A percentile compares a stretch with the other conserved stretches of the same genome.
Conservation (phyloP, 345 rosid species). For the Boechera stricta region DNA sequence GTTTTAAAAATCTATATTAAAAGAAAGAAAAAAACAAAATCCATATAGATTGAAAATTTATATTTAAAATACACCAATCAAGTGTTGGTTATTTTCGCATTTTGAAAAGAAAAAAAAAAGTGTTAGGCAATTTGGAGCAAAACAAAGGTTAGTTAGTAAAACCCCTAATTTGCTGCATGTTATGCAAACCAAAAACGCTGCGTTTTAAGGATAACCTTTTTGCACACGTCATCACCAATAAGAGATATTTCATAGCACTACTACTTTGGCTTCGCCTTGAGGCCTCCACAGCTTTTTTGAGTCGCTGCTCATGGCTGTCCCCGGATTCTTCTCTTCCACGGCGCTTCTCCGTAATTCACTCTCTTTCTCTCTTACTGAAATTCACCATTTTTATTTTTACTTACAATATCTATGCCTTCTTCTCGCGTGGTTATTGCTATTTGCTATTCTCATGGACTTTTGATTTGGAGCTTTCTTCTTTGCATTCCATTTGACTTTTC, state of each 20-base stretch:
- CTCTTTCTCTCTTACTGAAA: neutral
- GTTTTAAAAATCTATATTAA: too few relatives aligned
- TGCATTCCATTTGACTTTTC: neutral
- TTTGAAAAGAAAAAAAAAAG: too few relatives aligned
- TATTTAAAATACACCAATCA: too few relatives aligned
- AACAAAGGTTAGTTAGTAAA: too few relatives aligned
- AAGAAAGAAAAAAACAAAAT: too few relatives aligned
- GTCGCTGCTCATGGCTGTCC: slow-evolving; percentile 62
- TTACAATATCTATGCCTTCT: too few relatives aligned
- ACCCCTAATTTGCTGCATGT: too few relatives aligned
- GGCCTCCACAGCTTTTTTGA: slow-evolving; percentile 42
- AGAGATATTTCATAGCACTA: slow-evolving; percentile 7
- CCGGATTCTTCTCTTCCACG: slow-evolving; percentile 60
- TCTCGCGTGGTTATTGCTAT: too few relatives aligned
- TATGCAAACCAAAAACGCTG: neutral
- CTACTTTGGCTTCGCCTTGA: neutral
- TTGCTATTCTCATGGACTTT: neutral
- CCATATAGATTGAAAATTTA: too few relatives aligned
- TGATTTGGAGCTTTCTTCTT: neutral
- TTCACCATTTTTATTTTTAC: too few relatives aligned
- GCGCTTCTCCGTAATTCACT: slow-evolving; percentile 52
- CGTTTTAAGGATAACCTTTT: neutral
- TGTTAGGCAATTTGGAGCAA: too few relatives aligned
- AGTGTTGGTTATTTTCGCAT: too few relatives aligned
- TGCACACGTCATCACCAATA: slow-evolving; percentile 25